phyloP scores from a whole-genome alignment of 495 filamentous ascomycete species.

The Paragyromitra xinjiangensis region DNA sequence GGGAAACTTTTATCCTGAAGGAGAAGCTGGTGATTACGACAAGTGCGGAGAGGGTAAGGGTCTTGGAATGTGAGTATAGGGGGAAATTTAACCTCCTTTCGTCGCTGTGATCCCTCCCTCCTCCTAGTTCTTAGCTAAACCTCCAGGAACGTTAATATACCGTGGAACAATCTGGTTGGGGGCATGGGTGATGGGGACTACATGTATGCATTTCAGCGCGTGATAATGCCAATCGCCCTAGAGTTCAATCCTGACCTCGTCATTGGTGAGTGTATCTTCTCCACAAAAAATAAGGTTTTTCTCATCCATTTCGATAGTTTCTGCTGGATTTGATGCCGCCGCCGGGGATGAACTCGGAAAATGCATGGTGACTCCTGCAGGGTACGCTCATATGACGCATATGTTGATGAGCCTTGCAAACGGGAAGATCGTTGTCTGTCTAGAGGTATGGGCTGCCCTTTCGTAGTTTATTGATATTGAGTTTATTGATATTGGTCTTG shows the following conservation, averaged over 20 bases:
- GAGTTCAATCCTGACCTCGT: slow-evolving; percentile 96
- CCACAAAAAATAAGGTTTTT: not conserved
- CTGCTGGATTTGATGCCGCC: slow-evolving; percentile 95
- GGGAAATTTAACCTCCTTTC: not conserved
- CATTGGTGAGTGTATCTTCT: slow-evolving; percentile 65
- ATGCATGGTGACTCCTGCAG: slow-evolving; percentile 86
- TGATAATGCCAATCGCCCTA: slow-evolving; percentile 94
- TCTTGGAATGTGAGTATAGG: slow-evolving; percentile 68
- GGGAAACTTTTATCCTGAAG: slow-evolving; percentile 85
- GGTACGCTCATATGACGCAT: slow-evolving; percentile 98
- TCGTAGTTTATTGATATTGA: not conserved
- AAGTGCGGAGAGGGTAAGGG: slow-evolving; percentile 78
- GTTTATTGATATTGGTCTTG: not conserved
- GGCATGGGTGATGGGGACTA: slow-evolving; percentile 98
- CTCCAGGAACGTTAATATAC: slow-evolving; percentile 88
- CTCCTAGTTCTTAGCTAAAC: slow-evolving; percentile 6
- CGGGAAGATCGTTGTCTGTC: slow-evolving; percentile 88
- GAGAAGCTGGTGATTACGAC: slow-evolving; percentile 75
- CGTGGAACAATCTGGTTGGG: slow-evolving; percentile 75
- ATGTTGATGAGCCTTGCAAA: slow-evolving; percentile 97
- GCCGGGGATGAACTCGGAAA: slow-evolving; percentile 90
- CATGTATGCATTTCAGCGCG: slow-evolving; percentile 90
- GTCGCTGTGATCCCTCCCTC: not conserved
- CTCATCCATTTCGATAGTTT: slow-evolving; percentile 65
- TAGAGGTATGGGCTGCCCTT: slow-evolving; percentile 67